Conservation (phyloP, 2,329 filamentous ascomycete genomes). For the Botrytis hyacinthi region DNA sequence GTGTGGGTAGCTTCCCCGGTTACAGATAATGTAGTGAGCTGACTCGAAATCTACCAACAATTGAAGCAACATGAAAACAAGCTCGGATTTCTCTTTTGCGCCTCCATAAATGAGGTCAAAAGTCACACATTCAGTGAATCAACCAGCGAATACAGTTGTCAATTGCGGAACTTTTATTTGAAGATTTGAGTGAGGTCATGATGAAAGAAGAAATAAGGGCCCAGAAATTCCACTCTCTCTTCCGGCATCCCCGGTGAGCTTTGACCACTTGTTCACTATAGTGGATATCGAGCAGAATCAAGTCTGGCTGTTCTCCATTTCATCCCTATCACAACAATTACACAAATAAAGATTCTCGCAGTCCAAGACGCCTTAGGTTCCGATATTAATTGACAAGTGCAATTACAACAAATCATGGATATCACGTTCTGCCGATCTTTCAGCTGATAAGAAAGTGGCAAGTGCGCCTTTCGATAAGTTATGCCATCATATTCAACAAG, state of each 20-base stretch:
- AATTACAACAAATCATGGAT: background rate
- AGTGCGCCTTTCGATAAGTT: background rate
- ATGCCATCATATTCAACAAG: background rate
- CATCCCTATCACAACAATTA: background rate
- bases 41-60: background rate
- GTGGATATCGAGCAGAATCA: background rate
- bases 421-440: background rate
- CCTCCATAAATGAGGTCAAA: background rate
- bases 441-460: background rate
- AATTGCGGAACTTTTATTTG: background rate
- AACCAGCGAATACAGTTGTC: background rate
- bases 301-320: background rate
- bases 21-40: background rate
- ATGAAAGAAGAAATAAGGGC: too few species aligned
- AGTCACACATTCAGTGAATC: background rate
- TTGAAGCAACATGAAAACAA: background rate
- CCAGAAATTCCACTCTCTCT: background rate
- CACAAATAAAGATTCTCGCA: background rate
- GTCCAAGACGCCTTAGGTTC: background rate
- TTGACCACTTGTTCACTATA: background rate
- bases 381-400: background rate
- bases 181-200: background rate
- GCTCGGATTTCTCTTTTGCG: background rate
- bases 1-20: background rate
- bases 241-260: slow-evolving; percentile 5